phyloP scores from a whole-genome alignment of 1,284 basidiomycete species.

The Lignosus rhinocerotis region DNA sequence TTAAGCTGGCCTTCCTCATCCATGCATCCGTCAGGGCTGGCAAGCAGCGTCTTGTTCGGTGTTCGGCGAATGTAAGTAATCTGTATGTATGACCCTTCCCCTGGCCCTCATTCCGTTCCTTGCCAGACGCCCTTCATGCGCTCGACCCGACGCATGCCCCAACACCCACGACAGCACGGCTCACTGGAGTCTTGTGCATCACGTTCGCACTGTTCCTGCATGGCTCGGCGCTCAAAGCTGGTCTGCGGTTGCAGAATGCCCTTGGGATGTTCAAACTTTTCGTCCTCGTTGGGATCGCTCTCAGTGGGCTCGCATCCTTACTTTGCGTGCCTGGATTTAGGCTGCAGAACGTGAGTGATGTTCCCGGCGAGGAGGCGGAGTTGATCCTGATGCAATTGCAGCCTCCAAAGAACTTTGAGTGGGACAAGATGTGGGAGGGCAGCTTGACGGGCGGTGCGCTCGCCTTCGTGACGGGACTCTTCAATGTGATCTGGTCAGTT shows the following conservation, averaged over 20 bases:
- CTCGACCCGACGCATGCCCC: conserved; percentile 33
- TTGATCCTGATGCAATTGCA: background rate
- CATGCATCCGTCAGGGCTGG: conserved; percentile 43
- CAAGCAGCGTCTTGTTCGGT: conserved; percentile 59
- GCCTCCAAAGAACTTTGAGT: conserved; percentile 51
- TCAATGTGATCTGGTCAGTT: conserved; percentile 63
- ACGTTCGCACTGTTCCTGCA: conserved; percentile 62
- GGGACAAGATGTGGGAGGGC: conserved; percentile 59
- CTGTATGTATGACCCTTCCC: background rate
- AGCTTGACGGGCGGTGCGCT: conserved; percentile 46
- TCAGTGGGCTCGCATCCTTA: conserved; percentile 63
- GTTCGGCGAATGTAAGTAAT: conserved; percentile 59
- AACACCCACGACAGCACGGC: conserved; percentile 24
- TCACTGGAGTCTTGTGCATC: conserved; percentile 47
- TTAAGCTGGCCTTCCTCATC: background rate
- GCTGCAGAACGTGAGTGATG: conserved; percentile 40
- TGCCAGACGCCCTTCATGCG: conserved; percentile 53
- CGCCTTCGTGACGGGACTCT: conserved; percentile 61
- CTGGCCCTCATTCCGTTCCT: background rate
- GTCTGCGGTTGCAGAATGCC: conserved; percentile 64
- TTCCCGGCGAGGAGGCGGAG: background rate
- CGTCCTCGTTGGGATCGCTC: conserved; percentile 54
- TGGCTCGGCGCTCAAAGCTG: conserved; percentile 53
- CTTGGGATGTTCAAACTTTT: conserved; percentile 68
- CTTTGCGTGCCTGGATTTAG: conserved; percentile 47